Evolutionary conservation across 805 yeast species (phyloP).

Genomic region (Blastobotrys attinorum): DNA sequence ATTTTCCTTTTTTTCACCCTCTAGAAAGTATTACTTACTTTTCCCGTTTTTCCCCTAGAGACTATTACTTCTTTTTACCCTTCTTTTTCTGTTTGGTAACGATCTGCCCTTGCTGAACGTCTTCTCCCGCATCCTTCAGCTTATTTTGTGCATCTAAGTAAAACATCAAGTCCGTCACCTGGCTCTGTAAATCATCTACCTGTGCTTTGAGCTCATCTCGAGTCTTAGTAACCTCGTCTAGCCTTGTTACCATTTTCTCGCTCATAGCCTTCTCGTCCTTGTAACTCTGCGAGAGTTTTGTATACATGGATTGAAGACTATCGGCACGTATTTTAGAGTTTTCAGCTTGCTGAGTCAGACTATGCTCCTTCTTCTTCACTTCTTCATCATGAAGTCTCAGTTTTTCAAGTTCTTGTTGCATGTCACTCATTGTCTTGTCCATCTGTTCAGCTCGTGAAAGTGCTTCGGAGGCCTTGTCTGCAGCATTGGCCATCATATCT

Average conservation of each 20-base stretch:
- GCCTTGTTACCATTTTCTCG: constrained; percentile 34
- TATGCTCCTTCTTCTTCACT: constrained; percentile 7
- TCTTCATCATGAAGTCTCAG: constrained; percentile 1
- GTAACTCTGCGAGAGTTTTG: constrained; percentile 30
- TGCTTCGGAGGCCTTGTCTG: constrained; percentile 22
- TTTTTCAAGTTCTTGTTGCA: constrained; percentile 8
- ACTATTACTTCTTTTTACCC: too few species aligned
- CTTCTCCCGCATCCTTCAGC: constrained; percentile 62
- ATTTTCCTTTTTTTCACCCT: too few species aligned
- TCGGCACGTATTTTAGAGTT: constrained; percentile 12
- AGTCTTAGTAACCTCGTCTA: constrained; percentile 31
- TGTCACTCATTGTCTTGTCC: constrained; percentile 14
- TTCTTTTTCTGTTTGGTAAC: constrained; percentile 7
- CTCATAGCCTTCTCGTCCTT: constrained; percentile 42
- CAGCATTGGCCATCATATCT: constrained; percentile 34
- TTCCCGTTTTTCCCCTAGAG: too few species aligned
- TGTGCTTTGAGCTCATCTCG: constrained; percentile 14
- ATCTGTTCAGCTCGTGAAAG: constrained; percentile 19
- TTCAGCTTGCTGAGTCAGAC: constrained; percentile 4
- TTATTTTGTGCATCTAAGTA: constrained; percentile 66
- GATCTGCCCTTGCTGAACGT: constrained; percentile 56
- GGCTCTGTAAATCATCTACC: constrained; percentile 28
- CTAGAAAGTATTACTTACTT: too few species aligned
- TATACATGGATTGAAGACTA: constrained; percentile 18
- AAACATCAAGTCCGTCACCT: constrained; percentile 64